Evolutionary conservation across 441 rosid genomes (phyloP).

Genomic region (Bocquillonia castaneifolia): DNA sequence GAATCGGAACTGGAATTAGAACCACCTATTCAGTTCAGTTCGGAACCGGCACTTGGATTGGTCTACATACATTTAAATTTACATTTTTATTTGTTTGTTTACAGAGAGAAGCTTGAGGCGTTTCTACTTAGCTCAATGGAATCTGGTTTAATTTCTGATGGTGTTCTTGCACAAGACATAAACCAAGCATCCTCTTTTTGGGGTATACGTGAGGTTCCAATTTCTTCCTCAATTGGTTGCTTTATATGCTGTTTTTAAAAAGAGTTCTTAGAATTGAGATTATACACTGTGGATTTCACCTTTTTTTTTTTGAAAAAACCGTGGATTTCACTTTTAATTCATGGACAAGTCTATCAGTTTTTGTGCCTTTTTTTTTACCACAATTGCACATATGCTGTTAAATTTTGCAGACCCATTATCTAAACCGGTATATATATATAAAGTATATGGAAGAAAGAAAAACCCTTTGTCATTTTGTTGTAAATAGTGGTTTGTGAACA

Average conservation of each 20-base stretch:
- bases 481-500: not conserved
- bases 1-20: too few relatives aligned
- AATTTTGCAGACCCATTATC: not conserved
- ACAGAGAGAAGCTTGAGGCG: slow-evolving; percentile 90
- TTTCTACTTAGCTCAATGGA: slow-evolving; percentile 73
- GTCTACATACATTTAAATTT: not conserved
- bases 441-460: not conserved
- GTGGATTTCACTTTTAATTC: slow-evolving; percentile 7
- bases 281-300: slow-evolving; percentile 10
- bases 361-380: not conserved
- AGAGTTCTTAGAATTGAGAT: not conserved
- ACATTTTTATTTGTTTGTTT: slow-evolving; percentile 19
- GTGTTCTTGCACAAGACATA: slow-evolving; percentile 87
- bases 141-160: slow-evolving; percentile 79
- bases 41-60: too few relatives aligned
- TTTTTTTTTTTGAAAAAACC: too few relatives aligned
- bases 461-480: not conserved
- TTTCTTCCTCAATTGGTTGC: slow-evolving; percentile 23
- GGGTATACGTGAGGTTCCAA: slow-evolving; percentile 80
- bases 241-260: not conserved
- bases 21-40: too few relatives aligned
- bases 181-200: slow-evolving; percentile 88
- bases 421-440: not conserved
- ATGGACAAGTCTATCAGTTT: not conserved
- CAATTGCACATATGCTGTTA: not conserved